These are phyloP conservation scores for Daldinia concentrica DNA, from an alignment of 495 filamentous ascomycete species.

Conservation along the genomic window DNA sequence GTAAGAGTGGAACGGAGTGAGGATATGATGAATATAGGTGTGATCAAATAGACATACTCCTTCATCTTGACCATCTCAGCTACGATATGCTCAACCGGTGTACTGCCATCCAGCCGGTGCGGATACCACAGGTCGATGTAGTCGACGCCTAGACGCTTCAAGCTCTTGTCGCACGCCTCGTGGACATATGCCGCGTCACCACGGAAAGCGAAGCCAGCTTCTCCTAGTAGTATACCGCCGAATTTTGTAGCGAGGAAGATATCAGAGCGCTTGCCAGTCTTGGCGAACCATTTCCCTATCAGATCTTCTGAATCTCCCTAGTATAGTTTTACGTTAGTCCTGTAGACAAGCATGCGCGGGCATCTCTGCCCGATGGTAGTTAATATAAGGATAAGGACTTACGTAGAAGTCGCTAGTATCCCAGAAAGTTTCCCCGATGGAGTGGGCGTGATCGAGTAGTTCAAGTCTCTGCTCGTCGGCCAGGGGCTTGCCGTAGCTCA, in stretches of 20 bases:
- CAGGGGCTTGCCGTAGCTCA: constrained; percentile 53
- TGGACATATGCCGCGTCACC: constrained; percentile 60
- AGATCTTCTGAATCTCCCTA: constrained; percentile 63
- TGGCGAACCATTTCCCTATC: constrained; percentile 65
- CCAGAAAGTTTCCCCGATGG: constrained; percentile 66
- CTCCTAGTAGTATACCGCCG: constrained; percentile 42
- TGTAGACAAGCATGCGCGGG: background rate
- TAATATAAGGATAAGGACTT: background rate
- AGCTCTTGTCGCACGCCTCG: constrained; percentile 57
- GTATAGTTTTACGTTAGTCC: constrained; percentile 6
- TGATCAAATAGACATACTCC: constrained; percentile 49
- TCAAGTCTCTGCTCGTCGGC: constrained; percentile 58
- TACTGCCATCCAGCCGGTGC: constrained; percentile 46
- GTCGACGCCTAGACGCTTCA: constrained; percentile 56
- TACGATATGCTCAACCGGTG: constrained; percentile 59
- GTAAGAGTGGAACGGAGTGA: background rate
- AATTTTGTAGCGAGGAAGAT: constrained; percentile 71
- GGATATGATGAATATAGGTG: background rate
- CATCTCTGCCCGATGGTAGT: background rate
- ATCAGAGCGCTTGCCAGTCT: constrained; percentile 60
- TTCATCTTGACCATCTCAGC: constrained; percentile 60
- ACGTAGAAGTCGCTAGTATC: constrained; percentile 64
- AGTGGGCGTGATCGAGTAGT: constrained; percentile 60
- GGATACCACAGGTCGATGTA: constrained; percentile 61
- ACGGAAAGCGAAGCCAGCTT: constrained; percentile 41